Evolutionary conservation across 2,329 filamentous ascomycete species (phyloP).

Genomic region (Leptographium wingfieldii): DNA sequence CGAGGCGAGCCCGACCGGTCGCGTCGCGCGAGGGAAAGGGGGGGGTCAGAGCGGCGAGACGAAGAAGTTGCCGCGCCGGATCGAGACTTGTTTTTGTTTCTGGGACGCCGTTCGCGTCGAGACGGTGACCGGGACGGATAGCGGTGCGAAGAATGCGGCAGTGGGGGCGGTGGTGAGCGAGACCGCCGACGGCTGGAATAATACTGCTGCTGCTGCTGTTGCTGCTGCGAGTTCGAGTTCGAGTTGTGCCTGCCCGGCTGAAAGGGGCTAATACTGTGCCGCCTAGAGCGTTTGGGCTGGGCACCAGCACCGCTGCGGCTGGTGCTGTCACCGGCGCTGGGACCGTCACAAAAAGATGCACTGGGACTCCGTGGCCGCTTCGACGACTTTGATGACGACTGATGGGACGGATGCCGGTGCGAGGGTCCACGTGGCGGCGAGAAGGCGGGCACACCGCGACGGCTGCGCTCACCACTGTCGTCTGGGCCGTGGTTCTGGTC

Average conservation of each 20-base stretch:
- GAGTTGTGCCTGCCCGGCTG: neutral
- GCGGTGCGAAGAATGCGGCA: neutral
- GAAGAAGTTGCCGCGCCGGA: conserved; percentile 4
- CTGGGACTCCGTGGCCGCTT: conserved; percentile 20
- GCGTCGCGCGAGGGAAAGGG: conserved; percentile 8
- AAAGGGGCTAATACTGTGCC: conserved; percentile 6
- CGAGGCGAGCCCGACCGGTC: conserved; percentile 17
- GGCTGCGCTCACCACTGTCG: neutral
- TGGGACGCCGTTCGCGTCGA: neutral
- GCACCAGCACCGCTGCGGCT: conserved; percentile 1
- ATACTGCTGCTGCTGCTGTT: neutral
- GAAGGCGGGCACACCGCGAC: neutral
- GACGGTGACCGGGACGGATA: neutral
- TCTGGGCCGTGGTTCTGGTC: neutral
- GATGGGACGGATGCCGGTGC: neutral
- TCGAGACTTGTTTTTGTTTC: conserved; percentile 3
- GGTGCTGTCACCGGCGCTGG: neutral
- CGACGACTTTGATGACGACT: conserved; percentile 1
- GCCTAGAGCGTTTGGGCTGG: conserved; percentile 10
- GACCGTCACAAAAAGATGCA: conserved; percentile 9
- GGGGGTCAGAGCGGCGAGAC: conserved; percentile 10
- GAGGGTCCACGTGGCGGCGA: neutral
- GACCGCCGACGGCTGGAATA: neutral
- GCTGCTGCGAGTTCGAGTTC: neutral
- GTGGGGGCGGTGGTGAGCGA: conserved; percentile 1